Percentiles rank a stretch among this genome's conserved stretches.
Evolutionary conservation across 2,329 filamentous ascomycete species (phyloP).

Genomic region (Phyllosticta citribraziliensis): DNA sequence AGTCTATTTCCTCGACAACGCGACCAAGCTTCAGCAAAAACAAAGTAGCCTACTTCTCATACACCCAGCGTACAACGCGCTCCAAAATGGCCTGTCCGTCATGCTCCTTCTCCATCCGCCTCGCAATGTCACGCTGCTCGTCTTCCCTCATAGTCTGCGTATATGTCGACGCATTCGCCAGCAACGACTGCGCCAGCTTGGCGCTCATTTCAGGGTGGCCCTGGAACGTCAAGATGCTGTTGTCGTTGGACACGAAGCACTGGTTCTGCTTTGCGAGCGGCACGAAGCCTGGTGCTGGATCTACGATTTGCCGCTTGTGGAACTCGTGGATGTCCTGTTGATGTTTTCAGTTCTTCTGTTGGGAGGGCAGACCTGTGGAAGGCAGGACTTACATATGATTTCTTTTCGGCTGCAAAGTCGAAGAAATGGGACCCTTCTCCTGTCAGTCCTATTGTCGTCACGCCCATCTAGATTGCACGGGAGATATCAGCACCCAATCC

Average conservation of each 20-base stretch:
- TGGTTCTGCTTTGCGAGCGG: constrained; percentile 3
- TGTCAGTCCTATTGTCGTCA: not conserved
- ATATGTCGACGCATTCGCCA: constrained; percentile 3
- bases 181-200: not conserved
- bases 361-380: no score
- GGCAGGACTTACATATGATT: not conserved
- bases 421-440: not conserved
- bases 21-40: no score
- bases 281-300: constrained; percentile 2
- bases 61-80: constrained; percentile 3
- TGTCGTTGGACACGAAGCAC: constrained; percentile 5
- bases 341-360: not conserved
- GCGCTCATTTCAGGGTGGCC: constrained; percentile 10
- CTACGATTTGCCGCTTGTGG: constrained; percentile 5
- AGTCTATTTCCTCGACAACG: no score
- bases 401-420: constrained; percentile 1
- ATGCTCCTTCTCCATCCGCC: constrained; percentile 1
- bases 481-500: not conserved
- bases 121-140: not conserved
- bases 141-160: not conserved
- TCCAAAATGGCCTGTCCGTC: constrained; percentile 4
- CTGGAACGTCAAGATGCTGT: constrained; percentile 9
- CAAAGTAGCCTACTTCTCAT: not conserved
- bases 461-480: not conserved
- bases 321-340: constrained; percentile 6